Evolutionary conservation across 176 grass and related monocot genomes (phyloP).

Genomic region (Musa beccarii): DNA sequence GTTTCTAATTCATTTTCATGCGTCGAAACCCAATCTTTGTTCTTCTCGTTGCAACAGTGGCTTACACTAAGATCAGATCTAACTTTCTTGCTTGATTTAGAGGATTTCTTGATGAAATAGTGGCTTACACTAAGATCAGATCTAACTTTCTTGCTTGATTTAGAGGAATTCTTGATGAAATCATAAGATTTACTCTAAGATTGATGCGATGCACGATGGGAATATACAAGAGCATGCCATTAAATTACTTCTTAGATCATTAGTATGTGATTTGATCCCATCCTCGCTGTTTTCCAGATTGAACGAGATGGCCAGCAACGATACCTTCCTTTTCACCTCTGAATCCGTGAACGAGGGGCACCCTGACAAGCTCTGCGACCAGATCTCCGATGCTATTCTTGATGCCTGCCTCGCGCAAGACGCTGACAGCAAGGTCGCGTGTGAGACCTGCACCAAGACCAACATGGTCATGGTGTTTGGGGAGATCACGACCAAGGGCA

Average conservation of each 20-base stretch:
- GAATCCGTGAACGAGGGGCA: constrained; percentile 11
- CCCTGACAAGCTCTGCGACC: constrained; percentile 5
- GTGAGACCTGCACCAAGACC: constrained; percentile 12
- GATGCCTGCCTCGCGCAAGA: constrained; percentile 8
- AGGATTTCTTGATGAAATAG: background rate
- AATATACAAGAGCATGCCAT: background rate
- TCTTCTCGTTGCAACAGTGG: background rate
- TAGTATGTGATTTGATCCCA: background rate
- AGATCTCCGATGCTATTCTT: constrained; percentile 10
- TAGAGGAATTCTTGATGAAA: background rate
- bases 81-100: background rate
- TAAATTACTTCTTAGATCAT: background rate
- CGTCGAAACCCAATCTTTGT: background rate
- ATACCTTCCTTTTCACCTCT: constrained; percentile 15
- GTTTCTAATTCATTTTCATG: background rate
- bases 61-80: background rate
- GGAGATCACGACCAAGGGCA: constrained; percentile 6
- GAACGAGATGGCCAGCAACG: background rate
- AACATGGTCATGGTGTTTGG: constrained; percentile 13
- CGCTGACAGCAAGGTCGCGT: constrained; percentile 6
- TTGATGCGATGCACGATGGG: background rate
- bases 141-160: background rate
- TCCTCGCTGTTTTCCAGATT: background rate
- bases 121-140: background rate
- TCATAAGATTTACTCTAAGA: background rate